Base-by-base conservation (phyloP, 176 grass and related monocot species). In the Oryza coarctata region DNA sequence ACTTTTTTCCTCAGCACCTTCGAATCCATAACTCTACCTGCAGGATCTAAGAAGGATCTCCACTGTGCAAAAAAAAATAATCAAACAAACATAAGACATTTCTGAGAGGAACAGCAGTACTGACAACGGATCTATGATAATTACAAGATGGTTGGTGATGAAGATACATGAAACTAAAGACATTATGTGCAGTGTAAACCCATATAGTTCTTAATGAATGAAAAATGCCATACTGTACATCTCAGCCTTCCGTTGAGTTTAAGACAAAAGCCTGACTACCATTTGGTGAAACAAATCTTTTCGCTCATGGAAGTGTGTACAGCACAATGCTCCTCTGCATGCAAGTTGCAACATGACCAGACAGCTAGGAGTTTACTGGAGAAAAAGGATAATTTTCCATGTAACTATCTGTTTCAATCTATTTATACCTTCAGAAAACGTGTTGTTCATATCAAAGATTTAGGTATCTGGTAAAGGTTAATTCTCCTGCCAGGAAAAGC, bases 21-120 rank as follows among this genome's bases (percentile, higher is more conserved):
- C 1, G 96, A 95, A 74, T 99, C 93, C 85, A 90, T 77, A 80
- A 95, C 78, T 84, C 93, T 92, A 80, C 96, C 93, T 91, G 95
- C 96, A 88, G 86, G 78, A 88, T 99, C 96, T 75, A 99, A 94
- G 57, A 99, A 92, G 76, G 87, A 45, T 63, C 75, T 76, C 93
- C 93, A 99, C 93, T 99, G 89, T 64, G 55, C 27, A 69, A 86
- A 75, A 63, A 89, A 69, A 63, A n/a, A n/a, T n/a, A n/a, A 82
- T 49, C 67, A 39, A 26, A 62, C 52, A 61, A 66, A 85, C 25
- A 76, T 33, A 52, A 47, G 22, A 82, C 73, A 33, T 47, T 71
- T 58, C 43, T 78, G 67, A 49, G 15, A 79, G 75, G 65, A 71
- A 69, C 78, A 44, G 55, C 6, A 14, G n/a, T 87, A 49, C 57